phyloP scores from a whole-genome alignment of 768 basidiomycete species.

The Kwoniella heveanensis region DNA sequence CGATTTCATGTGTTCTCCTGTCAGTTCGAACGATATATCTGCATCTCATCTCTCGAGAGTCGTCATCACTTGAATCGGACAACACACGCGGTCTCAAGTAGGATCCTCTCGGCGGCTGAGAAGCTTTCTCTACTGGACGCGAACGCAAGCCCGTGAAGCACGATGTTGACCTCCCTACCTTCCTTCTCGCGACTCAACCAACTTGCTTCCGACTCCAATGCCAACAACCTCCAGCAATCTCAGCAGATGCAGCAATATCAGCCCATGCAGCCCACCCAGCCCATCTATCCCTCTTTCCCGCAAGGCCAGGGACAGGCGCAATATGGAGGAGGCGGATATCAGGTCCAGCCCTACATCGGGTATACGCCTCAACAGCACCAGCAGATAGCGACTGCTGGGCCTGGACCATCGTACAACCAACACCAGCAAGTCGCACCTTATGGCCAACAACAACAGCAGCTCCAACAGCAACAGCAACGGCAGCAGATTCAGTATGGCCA shows the following conservation, averaged over 20 bases:
- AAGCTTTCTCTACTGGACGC: no score
- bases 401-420: neutral
- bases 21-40: no score
- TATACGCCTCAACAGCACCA: conserved; percentile 3
- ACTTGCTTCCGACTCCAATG: conserved; percentile 10
- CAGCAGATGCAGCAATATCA: conserved; percentile 15
- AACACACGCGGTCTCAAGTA: no score
- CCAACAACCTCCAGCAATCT: neutral
- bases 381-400: neutral
- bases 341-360: neutral
- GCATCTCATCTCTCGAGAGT: no score
- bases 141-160: neutral
- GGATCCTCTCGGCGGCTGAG: no score
- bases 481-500: conserved; percentile 11
- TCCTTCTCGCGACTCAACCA: conserved; percentile 22
- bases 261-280: neutral
- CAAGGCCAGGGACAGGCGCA: neutral
- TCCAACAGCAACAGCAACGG: conserved; percentile 12
- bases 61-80: no score
- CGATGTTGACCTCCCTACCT: conserved; percentile 27
- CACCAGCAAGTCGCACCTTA: neutral
- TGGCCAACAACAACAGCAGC: conserved; percentile 1
- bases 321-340: neutral
- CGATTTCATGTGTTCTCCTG: no score
- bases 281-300: neutral